Conservation (phyloP, 2,329 filamentous ascomycete genomes). For the Curvularia eragrostidis region DNA sequence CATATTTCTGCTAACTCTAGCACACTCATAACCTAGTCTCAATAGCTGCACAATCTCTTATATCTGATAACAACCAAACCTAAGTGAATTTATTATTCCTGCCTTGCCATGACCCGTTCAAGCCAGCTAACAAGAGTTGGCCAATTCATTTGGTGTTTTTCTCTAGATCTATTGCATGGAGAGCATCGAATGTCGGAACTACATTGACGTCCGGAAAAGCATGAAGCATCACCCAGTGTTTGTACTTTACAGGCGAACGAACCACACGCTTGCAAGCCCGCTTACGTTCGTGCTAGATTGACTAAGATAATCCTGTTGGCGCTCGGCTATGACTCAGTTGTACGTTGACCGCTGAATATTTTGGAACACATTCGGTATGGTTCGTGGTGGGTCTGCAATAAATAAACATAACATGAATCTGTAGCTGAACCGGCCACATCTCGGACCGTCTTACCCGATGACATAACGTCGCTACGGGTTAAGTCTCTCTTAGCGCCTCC, state of each 20-base stretch:
- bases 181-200: neutral
- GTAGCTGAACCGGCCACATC: neutral
- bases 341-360: neutral
- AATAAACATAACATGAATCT: neutral
- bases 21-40: neutral
- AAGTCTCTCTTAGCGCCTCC: neutral
- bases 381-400: neutral
- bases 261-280: neutral
- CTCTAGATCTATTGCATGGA: neutral
- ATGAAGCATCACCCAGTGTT: neutral
- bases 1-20: neutral
- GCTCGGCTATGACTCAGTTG: neutral
- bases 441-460: slow-evolving; percentile 4
- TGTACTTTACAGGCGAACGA: neutral
- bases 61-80: neutral
- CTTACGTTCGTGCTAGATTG: neutral
- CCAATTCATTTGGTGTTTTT: neutral
- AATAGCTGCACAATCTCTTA: neutral
- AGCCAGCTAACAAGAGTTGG: neutral
- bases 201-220: neutral
- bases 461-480: neutral
- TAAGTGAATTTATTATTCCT: neutral
- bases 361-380: neutral
- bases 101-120: neutral
- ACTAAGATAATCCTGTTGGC: neutral